phyloP scores from a whole-genome alignment of 2,329 filamentous ascomycete genomes.

The Monosporascus sp. region DNA sequence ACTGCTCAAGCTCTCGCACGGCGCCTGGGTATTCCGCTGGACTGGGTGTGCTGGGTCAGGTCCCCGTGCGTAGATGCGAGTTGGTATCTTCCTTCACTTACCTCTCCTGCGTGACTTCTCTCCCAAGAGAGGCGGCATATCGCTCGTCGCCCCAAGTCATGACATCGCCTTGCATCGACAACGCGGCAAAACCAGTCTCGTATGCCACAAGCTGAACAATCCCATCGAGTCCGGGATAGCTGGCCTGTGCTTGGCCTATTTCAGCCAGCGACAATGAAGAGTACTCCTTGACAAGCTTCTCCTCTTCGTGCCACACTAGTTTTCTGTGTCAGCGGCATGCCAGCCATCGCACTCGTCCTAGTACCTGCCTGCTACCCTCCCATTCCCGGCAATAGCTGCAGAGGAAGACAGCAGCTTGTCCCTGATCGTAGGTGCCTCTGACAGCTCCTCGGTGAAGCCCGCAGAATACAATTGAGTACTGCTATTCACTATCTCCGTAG shows the following conservation, averaged over 20 bases:
- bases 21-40: conserved; percentile 40
- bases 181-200: conserved; percentile 43
- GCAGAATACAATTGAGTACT: conserved; percentile 18
- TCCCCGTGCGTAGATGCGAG: too few relatives aligned
- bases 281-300: conserved; percentile 23
- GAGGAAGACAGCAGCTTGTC: conserved; percentile 17
- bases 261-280: conserved; percentile 7
- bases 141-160: conserved; percentile 54
- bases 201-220: conserved; percentile 41
- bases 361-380: conserved; percentile 23
- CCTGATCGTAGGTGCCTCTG: conserved; percentile 11
- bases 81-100: conserved; percentile 13
- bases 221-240: conserved; percentile 18
- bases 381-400: conserved; percentile 31
- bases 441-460: conserved; percentile 21
- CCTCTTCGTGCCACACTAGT: conserved; percentile 19
- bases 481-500: conserved; percentile 15
- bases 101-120: conserved; percentile 35
- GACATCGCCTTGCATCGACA: conserved; percentile 39
- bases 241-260: background rate
- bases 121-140: conserved; percentile 51
- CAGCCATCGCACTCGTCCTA: background rate
- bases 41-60: conserved; percentile 18
- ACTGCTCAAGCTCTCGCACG: conserved; percentile 44
- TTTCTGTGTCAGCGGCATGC: conserved; percentile 6